A percentile compares a stretch with the other conserved stretches of the same genome.
phyloP scores from a whole-genome alignment of 2,329 filamentous ascomycete genomes.

The Rosellinia necatrix region DNA sequence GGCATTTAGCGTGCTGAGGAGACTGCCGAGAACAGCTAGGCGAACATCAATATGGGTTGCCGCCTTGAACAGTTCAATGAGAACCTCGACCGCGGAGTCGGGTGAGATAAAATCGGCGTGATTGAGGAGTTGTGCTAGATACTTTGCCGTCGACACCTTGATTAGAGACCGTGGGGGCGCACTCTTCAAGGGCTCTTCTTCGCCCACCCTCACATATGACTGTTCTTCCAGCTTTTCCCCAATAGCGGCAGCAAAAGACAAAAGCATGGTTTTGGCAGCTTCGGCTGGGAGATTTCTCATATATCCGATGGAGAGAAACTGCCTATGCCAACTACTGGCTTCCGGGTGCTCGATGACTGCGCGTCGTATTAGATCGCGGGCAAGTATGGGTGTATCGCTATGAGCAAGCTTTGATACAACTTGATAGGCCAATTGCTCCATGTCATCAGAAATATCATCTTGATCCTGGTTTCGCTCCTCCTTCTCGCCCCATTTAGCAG shows the following conservation, averaged over 20 bases:
- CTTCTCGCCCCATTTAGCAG: slow-evolving; percentile 7
- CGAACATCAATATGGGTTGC: slow-evolving; percentile 22
- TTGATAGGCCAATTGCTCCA: slow-evolving; percentile 9
- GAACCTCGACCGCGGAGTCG: slow-evolving; percentile 18
- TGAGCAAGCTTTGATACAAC: slow-evolving; percentile 9
- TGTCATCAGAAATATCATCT: neutral
- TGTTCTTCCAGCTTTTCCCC: slow-evolving; percentile 25
- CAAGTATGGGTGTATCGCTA: slow-evolving; percentile 12
- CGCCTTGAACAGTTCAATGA: slow-evolving; percentile 22
- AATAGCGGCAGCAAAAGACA: slow-evolving; percentile 23
- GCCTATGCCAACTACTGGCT: slow-evolving; percentile 25
- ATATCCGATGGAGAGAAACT: slow-evolving; percentile 19
- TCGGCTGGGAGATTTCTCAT: slow-evolving; percentile 20
- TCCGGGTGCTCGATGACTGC: slow-evolving; percentile 22
- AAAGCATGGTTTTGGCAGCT: slow-evolving; percentile 19
- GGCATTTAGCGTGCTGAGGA: slow-evolving; percentile 16
- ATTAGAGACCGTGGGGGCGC: slow-evolving; percentile 20
- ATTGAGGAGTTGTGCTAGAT: slow-evolving; percentile 25
- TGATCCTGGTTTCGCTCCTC: slow-evolving; percentile 10
- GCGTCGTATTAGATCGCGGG: slow-evolving; percentile 13
- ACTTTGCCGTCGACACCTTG: slow-evolving; percentile 25
- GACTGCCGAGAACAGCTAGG: slow-evolving; percentile 17
- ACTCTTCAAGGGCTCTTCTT: slow-evolving; percentile 9
- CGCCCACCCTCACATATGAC: slow-evolving; percentile 23
- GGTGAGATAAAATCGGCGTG: slow-evolving; percentile 20